Base-by-base conservation (phyloP, 257 asterid species). In the Verbascum thapsus region DNA sequence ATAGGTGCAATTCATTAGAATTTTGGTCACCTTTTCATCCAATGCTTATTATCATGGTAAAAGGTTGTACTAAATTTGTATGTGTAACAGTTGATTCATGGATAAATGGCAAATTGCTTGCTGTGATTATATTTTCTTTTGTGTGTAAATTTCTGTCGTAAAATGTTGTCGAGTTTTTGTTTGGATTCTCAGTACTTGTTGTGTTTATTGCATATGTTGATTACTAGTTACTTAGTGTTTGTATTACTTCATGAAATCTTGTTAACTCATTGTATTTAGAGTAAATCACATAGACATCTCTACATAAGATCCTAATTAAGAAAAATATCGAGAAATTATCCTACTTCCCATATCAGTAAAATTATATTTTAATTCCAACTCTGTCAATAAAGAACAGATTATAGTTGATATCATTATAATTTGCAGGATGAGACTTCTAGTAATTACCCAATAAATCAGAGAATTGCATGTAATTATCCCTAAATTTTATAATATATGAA, bases 1-100 rank as follows among this genome's bases (percentile, higher is more conserved):
- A 63, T 52, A 57, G 68, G 13, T 55, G 55, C 55, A 54, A 15
- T 58, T 60, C 65, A 66, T 53, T 38, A 52, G 45, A 65, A 59
- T 37, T 50, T 3, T 63, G 20, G 30, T 47, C 51, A 53, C 62
- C 41, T 20, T 61, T 53, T n/a, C n/a, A 35, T 32, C 18, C 8
- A 18, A 8, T 34, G 34, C 18, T 63, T 63, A 18, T 63, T 63
- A 18, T 53, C 43, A 58, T 61, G 38, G 52, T 69, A 43, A 52
- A 50, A 57, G 60, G 39, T 47, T 64, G 76, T 69, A 66, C 61
- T 37, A 69, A 26, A 47, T 15, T 63, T 56, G 62, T 71, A 71
- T 67, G 58, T 64, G 67, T 65, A 53, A 51, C 53, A 40, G 40
- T 63, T 69, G 59, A 69, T 54, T 59, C 19, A 22, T 17, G 63